Evolutionary conservation across 73 alveolate genomes (phyloP).

Genomic region (Paramecium bursaria): DNA sequence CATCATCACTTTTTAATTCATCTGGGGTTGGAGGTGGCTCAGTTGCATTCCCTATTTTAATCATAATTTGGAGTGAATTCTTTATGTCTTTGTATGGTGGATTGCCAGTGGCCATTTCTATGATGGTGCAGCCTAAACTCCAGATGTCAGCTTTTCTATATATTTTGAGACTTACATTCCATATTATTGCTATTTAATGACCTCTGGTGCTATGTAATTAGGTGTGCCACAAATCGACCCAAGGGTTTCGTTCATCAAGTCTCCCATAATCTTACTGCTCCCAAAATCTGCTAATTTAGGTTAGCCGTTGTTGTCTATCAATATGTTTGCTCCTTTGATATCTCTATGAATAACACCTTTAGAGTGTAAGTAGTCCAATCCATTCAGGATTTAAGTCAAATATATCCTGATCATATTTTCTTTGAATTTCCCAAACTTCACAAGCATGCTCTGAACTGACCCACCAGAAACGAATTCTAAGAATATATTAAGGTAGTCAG

Average conservation of each 20-base stretch:
- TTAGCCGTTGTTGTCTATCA: constrained; percentile 59
- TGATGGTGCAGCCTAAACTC: constrained; percentile 91
- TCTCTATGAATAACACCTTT: constrained; percentile 86
- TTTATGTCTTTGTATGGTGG: constrained; percentile 82
- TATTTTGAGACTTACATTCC: constrained; percentile 56
- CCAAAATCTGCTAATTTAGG: constrained; percentile 71
- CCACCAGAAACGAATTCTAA: constrained; percentile 85
- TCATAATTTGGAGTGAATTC: constrained; percentile 68
- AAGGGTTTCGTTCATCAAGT: constrained; percentile 44
- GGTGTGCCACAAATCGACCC: constrained; percentile 76
- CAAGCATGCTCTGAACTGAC: constrained; percentile 65
- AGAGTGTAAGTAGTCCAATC: constrained; percentile 82
- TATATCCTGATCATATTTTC: constrained; percentile 76
- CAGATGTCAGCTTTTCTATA: constrained; percentile 86
- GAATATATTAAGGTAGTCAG: constrained; percentile 73
- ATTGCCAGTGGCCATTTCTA: constrained; percentile 87
- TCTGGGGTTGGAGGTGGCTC: constrained; percentile 79
- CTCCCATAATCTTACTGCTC: constrained; percentile 42
- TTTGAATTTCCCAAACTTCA: constrained; percentile 75
- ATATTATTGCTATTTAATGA: constrained; percentile 60
- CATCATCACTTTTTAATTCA: constrained; percentile 67
- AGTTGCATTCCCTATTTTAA: constrained; percentile 62
- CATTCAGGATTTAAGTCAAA: constrained; percentile 79
- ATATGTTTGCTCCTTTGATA: constrained; percentile 92
- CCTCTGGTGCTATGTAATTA: constrained; percentile 89